Percentiles rank a stretch among this genome's conserved stretches.
Evolutionary conservation across 176 grass and related monocot genomes (phyloP).

Genomic region (Musa schizocarpa): DNA sequence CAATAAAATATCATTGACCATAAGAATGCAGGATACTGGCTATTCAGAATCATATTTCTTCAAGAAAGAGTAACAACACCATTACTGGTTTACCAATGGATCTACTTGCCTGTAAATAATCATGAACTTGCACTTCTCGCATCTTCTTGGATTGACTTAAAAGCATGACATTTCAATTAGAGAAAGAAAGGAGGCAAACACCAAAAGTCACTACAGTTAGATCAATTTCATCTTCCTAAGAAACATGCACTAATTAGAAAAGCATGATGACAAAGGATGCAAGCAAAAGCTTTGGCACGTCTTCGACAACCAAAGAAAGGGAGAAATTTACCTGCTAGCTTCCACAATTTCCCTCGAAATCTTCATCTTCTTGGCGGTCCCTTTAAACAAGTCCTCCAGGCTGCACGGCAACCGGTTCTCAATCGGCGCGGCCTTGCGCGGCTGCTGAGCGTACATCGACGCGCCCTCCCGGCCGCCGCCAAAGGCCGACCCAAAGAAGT

Average conservation of each 20-base stretch:
- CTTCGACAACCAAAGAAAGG: background rate
- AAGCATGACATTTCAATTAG: too few relatives aligned
- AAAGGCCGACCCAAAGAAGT: background rate
- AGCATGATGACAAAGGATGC: background rate
- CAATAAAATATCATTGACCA: too few relatives aligned
- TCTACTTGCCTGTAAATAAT: too few relatives aligned
- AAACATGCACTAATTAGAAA: background rate
- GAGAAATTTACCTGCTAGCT: background rate
- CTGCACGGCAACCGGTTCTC: constrained; percentile 12
- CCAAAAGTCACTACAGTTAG: too few relatives aligned
- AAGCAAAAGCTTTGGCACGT: background rate
- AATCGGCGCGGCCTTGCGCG: background rate
- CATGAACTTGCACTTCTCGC: too few relatives aligned
- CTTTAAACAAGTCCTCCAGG: constrained; percentile 11
- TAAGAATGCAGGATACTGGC: too few relatives aligned
- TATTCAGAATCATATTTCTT: too few relatives aligned
- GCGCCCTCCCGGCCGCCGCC: background rate
- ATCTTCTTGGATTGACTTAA: too few relatives aligned
- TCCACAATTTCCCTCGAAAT: constrained; percentile 8
- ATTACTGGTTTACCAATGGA: too few relatives aligned
- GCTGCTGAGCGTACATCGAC: background rate
- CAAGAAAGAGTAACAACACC: too few relatives aligned
- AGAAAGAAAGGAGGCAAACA: too few relatives aligned
- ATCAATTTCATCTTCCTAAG: background rate
- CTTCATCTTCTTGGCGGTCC: constrained; percentile 10